phyloP scores from a whole-genome alignment of 139 green algal species.

The Coelastrella sp. region DNA sequence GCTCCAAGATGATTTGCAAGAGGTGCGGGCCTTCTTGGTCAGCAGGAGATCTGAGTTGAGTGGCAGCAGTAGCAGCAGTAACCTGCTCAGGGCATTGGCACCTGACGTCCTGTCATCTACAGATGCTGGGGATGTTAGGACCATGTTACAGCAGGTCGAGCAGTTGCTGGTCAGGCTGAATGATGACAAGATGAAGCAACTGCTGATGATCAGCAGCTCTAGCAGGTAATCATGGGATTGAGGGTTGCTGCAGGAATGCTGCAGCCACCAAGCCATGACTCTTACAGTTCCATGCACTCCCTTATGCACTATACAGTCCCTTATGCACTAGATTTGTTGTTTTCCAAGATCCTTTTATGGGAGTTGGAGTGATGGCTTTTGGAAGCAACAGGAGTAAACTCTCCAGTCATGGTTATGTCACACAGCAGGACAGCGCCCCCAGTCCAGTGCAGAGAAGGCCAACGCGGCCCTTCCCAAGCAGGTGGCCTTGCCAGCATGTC shows the following conservation, averaged over 20 bases:
- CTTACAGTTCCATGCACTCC: too few species aligned
- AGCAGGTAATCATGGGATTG: neutral
- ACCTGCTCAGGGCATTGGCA: conserved; percentile 47
- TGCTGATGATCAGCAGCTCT: conserved; percentile 62
- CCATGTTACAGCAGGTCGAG: conserved; percentile 51
- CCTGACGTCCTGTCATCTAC: conserved; percentile 53
- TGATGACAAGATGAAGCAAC: conserved; percentile 54
- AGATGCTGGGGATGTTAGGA: conserved; percentile 41
- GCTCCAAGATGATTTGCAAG: conserved; percentile 73
- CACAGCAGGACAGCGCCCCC: too few species aligned
- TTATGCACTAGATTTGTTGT: neutral
- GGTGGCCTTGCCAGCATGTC: too few species aligned
- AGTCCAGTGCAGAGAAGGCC: too few species aligned
- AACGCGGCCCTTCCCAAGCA: too few species aligned
- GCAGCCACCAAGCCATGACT: too few species aligned
- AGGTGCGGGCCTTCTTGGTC: conserved; percentile 71
- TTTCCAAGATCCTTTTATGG: too few species aligned
- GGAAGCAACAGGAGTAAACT: too few species aligned
- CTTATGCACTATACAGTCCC: neutral
- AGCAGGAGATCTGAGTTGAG: conserved; percentile 38
- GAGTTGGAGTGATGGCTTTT: too few species aligned
- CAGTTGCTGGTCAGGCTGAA: conserved; percentile 51
- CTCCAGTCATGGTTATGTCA: too few species aligned
- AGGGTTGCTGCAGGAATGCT: too few species aligned
- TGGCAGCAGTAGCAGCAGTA: conserved; percentile 33